Conservation (phyloP, 1,139 yeast species). For the Protomyces arabidopsidicola region DNA sequence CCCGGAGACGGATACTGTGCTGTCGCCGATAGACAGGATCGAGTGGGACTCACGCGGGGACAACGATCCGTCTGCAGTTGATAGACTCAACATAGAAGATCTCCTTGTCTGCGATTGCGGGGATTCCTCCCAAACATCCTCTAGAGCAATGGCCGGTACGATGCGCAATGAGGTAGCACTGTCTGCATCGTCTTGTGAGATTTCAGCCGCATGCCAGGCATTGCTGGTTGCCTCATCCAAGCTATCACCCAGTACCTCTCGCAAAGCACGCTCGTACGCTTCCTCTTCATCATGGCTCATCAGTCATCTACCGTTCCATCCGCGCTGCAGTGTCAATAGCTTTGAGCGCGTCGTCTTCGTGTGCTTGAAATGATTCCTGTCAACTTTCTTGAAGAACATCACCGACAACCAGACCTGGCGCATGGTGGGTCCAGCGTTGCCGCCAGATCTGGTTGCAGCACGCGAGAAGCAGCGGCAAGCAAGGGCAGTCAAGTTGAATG, state of each 20-base stretch:
- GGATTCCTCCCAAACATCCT: background rate
- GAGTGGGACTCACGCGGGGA: slow-evolving; percentile 14
- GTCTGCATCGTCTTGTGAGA: background rate
- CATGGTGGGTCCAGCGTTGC: slow-evolving; percentile 30
- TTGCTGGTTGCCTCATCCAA: background rate
- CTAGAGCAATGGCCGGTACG: background rate
- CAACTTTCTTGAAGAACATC: no score
- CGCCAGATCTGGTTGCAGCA: slow-evolving; percentile 30
- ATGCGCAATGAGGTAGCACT: background rate
- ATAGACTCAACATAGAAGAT: slow-evolving; percentile 30
- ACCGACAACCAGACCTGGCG: no score
- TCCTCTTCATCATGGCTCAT: background rate
- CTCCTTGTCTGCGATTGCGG: background rate
- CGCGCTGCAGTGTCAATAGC: no score
- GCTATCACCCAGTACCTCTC: background rate
- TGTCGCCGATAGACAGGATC: background rate
- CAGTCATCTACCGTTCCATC: background rate
- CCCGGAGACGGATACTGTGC: background rate
- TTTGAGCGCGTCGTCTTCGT: no score
- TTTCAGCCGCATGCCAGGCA: background rate
- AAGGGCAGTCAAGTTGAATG: background rate
- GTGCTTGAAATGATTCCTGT: no score
- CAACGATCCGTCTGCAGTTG: slow-evolving; percentile 5
- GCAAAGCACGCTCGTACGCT: background rate
- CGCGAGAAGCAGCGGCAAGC: slow-evolving; percentile 28